Evolutionary conservation across 2,329 filamentous ascomycete genomes (phyloP), one percentile per base, ranked within the genome.

Genomic region (Acarospora socialis): DNA sequence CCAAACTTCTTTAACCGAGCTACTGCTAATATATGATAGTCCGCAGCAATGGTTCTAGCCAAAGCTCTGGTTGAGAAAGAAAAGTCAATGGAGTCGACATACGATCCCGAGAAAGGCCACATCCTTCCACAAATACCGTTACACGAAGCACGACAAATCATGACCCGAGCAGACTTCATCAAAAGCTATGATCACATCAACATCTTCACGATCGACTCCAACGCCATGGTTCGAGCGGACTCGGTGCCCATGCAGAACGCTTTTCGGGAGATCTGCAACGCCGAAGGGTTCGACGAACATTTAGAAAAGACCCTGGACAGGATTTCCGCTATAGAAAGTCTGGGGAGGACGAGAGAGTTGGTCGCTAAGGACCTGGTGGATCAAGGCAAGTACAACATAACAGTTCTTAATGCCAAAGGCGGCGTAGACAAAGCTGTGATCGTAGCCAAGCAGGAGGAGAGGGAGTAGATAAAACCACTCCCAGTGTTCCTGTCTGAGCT

Each of bases 151-250:
- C 78, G 87, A 40, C 70, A 94, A 55, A 78, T 94, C 51, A 94
- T 94, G 87, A 95, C 90, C 9, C 70, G 90, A 32, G 78, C 83
- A 37, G 90, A 98, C 55, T 98, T 95, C 53, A 86, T 95, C 47
- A 76, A 90, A 43, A 68, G 75, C 38, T 86, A 95, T 50, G 90
- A 98, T 57, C 81, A 90, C 42, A 71, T 90, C 38, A 95, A 95
- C 51, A 72, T 98, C 37, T 94, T 95, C 58, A 90, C 81, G 40
- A 95, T 98, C 47, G 87, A 92, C 38, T 82, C 77, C 36, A 68
- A 70, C 23, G 83, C 86, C 10, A 78, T 80, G 52, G 90, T 98
- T 5, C 75, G 90, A 28, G 90, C 90, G 1, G 87, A 92, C 53
- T 87, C 78, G 2, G 87, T 98, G 16, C 90, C 90, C 2, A 98